Percentiles rank a stretch among this genome's conserved stretches.
phyloP scores from a whole-genome alignment of 306 rosid species.

The Malus asiatica region DNA sequence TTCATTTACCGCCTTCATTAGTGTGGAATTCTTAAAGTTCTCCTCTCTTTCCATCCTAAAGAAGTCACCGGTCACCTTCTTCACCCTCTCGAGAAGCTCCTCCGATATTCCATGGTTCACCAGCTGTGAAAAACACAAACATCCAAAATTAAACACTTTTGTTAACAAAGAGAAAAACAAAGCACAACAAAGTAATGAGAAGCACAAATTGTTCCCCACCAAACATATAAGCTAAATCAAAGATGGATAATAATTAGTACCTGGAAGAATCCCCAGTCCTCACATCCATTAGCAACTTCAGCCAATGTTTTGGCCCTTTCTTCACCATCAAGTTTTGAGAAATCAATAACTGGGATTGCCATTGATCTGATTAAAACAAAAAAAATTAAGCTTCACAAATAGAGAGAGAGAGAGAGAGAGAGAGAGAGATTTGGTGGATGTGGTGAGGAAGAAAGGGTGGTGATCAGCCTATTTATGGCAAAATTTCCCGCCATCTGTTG shows the following conservation, averaged over 20 bases:
- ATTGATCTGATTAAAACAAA: slow-evolving; percentile 23
- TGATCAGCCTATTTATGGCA: slow-evolving; percentile 51
- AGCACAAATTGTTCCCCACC: neutral
- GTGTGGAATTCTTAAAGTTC: slow-evolving; percentile 50
- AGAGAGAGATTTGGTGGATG: slow-evolving; percentile 21
- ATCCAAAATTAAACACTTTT: neutral
- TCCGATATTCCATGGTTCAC: slow-evolving; percentile 90
- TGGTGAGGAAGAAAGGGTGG: slow-evolving; percentile 25
- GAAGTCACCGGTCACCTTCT: slow-evolving; percentile 58
- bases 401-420: slow-evolving; percentile 10
- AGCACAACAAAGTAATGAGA: neutral
- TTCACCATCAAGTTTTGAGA: slow-evolving; percentile 78
- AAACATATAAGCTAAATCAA: neutral
- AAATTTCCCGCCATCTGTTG: slow-evolving; percentile 42
- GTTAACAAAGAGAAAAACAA: neutral
- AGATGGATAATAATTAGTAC: slow-evolving; percentile 20
- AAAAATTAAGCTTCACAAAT: neutral
- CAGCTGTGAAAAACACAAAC: slow-evolving; percentile 32
- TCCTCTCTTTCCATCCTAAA: slow-evolving; percentile 78
- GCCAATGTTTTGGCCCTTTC: slow-evolving; percentile 76
- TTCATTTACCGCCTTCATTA: slow-evolving; percentile 44
- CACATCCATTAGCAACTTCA: slow-evolving; percentile 80
- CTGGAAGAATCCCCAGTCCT: slow-evolving; percentile 99
- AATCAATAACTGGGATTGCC: slow-evolving; percentile 93
- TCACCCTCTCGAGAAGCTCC: slow-evolving; percentile 87